Percentiles rank a stretch among this genome's conserved stretches.
These are phyloP conservation scores for Nemania sp. DNA, from an alignment of 2,329 filamentous ascomycete species.

Conservation along the genomic window DNA sequence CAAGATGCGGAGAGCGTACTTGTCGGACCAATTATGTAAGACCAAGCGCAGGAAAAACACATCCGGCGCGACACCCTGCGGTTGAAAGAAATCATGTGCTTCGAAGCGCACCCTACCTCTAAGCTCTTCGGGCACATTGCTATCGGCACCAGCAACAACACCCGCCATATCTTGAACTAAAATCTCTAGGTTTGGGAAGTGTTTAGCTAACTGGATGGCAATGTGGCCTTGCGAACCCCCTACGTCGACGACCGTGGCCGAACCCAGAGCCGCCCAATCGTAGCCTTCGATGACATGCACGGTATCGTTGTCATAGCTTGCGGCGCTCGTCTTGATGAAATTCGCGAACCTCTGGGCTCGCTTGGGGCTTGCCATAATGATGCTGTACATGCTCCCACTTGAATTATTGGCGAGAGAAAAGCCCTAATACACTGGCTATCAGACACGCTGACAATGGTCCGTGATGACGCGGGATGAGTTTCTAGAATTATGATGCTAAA, in stretches of 20 bases:
- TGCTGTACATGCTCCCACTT: conserved; percentile 5
- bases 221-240: conserved; percentile 46
- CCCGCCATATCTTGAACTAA: conserved; percentile 39
- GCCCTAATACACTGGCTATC: conserved; percentile 4
- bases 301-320: conserved; percentile 3
- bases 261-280: conserved; percentile 36
- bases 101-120: conserved; percentile 26
- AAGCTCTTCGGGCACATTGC: conserved; percentile 5
- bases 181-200: conserved; percentile 27
- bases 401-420: conserved; percentile 28
- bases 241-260: conserved; percentile 34
- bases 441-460: neutral
- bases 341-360: conserved; percentile 15
- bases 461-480: neutral
- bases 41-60: conserved; percentile 39
- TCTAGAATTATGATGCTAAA: neutral
- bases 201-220: conserved; percentile 28
- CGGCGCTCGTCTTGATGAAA: conserved; percentile 9
- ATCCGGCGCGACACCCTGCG: conserved; percentile 27
- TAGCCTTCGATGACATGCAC: conserved; percentile 32
- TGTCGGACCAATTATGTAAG: conserved; percentile 42
- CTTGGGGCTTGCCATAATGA: conserved; percentile 3
- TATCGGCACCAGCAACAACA: conserved; percentile 20
- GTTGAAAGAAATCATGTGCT: conserved; percentile 35
- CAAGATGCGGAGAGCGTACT: conserved; percentile 35